Evolutionary conservation across 495 filamentous ascomycete genomes (phyloP).

Genomic region (Aspergillus steynii): DNA sequence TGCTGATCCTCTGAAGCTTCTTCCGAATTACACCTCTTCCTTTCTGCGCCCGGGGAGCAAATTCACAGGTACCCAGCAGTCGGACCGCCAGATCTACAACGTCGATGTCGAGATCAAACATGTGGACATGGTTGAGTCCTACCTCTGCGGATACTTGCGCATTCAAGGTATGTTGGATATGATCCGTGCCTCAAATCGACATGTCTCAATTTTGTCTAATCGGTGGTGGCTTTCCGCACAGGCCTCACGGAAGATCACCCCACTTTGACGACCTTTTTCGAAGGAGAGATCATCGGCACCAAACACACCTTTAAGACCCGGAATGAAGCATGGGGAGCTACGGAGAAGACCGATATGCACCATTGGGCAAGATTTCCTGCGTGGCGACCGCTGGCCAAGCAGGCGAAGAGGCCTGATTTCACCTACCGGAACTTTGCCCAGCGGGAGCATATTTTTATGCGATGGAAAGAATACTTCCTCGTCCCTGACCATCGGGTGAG

Average conservation of each 20-base stretch:
- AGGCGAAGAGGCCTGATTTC: conserved; percentile 76
- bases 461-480: conserved; percentile 98
- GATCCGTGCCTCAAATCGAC: not conserved
- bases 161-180: conserved; percentile 76
- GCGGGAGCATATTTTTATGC: conserved; percentile 94
- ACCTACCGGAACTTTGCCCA: conserved; percentile 67
- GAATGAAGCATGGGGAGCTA: conserved; percentile 88
- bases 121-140: conserved; percentile 92
- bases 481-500: conserved; percentile 92
- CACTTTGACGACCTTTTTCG: conserved; percentile 95
- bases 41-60: conserved; percentile 85
- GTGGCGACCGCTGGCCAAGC: conserved; percentile 76
- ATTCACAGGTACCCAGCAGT: conserved; percentile 89
- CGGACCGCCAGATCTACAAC: conserved; percentile 85
- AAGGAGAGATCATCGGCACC: conserved; percentile 95
- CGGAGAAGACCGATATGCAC: conserved; percentile 85
- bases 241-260: conserved; percentile 94
- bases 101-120: conserved; percentile 97
- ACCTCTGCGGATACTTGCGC: conserved; percentile 90
- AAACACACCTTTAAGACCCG: conserved; percentile 93
- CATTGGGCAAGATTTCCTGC: conserved; percentile 92
- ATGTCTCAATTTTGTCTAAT: conserved; percentile 18
- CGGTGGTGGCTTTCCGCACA: conserved; percentile 34
- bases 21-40: conserved; percentile 66
- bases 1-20: conserved; percentile 34